phyloP scores from a whole-genome alignment of 257 asterid species.

The Primulina tabacum region DNA sequence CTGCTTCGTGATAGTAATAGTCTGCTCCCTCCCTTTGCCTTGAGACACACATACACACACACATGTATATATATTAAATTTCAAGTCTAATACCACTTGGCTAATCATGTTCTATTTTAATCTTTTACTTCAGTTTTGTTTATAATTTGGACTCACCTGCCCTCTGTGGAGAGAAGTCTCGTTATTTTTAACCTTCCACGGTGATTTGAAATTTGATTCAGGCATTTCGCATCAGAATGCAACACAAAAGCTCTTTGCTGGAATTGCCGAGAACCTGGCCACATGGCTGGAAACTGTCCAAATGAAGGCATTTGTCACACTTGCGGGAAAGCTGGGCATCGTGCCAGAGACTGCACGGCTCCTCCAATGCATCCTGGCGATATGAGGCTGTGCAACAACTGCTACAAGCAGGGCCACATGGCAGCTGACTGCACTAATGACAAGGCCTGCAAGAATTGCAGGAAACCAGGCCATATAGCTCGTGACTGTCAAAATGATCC shows the following conservation, averaged over 20 bases:
- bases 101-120: too few relatives aligned
- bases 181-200: conserved; percentile 18
- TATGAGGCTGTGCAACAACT: conserved; percentile 71
- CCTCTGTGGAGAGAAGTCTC: conserved; percentile 3
- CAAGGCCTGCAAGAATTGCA: conserved; percentile 80
- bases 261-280: conserved; percentile 91
- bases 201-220: conserved; percentile 31
- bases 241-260: conserved; percentile 70
- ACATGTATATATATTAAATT: neutral
- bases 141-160: conserved; percentile 2
- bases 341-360: conserved; percentile 63
- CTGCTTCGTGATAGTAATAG: neutral
- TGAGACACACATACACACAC: too few relatives aligned
- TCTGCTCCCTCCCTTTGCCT: neutral
- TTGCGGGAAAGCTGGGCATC: conserved; percentile 80
- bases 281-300: conserved; percentile 73
- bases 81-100: neutral
- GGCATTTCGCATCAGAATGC: conserved; percentile 82
- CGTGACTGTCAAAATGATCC: conserved; percentile 71
- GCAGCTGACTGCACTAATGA: conserved; percentile 73
- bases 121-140: neutral
- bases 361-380: conserved; percentile 65
- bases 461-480: conserved; percentile 71
- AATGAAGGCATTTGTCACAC: conserved; percentile 83
- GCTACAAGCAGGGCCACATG: conserved; percentile 81